Evolutionary conservation across 352 stramenopile genomes (phyloP).

Genomic region (Globisporangium canariense): DNA sequence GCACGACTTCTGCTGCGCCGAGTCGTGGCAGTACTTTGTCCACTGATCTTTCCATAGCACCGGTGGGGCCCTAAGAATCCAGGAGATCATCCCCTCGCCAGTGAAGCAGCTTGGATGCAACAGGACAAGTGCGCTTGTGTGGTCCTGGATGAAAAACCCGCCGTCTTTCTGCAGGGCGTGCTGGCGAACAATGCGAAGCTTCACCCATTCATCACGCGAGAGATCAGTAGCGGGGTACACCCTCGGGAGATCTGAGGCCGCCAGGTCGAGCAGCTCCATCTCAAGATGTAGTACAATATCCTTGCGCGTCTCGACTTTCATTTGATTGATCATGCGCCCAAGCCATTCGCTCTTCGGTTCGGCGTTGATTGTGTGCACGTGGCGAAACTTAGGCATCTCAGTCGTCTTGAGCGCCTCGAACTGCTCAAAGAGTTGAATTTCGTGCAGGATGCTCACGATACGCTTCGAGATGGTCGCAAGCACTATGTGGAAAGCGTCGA

Average conservation of each 20-base stretch:
- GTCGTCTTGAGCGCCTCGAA: conserved; percentile 47
- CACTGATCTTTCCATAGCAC: conserved; percentile 57
- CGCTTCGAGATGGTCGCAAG: conserved; percentile 53
- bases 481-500: conserved; percentile 56
- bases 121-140: conserved; percentile 33
- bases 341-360: conserved; percentile 48
- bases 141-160: conserved; percentile 55
- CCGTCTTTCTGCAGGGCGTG: conserved; percentile 38
- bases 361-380: conserved; percentile 48
- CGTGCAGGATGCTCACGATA: conserved; percentile 42
- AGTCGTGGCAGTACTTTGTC: conserved; percentile 47
- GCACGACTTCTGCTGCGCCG: conserved; percentile 16
- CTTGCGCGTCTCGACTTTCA: conserved; percentile 48
- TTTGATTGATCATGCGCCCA: conserved; percentile 49
- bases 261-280: conserved; percentile 59
- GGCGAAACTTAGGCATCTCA: conserved; percentile 48
- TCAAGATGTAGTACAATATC: conserved; percentile 58
- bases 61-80: conserved; percentile 40
- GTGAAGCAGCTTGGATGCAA: conserved; percentile 47
- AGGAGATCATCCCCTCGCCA: conserved; percentile 58
- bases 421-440: conserved; percentile 60
- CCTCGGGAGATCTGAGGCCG: conserved; percentile 22
- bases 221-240: conserved; percentile 17
- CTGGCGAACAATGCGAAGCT: conserved; percentile 36
- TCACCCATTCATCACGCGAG: conserved; percentile 51